Percentiles rank a stretch among this genome's conserved stretches.
Evolutionary conservation across 345 rosid genomes (phyloP).

Genomic region (Chamaenerion angustifolium): DNA sequence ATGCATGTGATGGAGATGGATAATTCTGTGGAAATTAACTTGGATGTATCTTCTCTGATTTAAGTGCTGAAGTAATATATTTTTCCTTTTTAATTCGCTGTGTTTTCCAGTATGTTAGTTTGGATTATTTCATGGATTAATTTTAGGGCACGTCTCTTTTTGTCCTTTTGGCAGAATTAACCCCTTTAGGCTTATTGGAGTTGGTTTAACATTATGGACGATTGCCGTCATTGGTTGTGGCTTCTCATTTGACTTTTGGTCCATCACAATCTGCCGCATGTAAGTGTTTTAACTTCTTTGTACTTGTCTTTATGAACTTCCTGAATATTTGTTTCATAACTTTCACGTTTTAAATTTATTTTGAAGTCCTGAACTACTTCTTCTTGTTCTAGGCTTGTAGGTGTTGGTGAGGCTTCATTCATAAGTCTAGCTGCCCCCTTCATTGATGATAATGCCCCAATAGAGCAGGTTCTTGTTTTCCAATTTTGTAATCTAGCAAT

Average conservation of each 20-base stretch:
- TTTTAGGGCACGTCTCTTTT: neutral
- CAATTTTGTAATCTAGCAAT: neutral
- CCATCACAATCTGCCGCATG: slow-evolving; percentile 77
- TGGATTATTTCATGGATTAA: neutral
- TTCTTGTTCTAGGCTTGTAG: slow-evolving; percentile 58
- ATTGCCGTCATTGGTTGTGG: slow-evolving; percentile 69
- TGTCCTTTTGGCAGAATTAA: slow-evolving; percentile 42
- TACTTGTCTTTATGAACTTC: slow-evolving; percentile 6
- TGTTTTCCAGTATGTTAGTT: neutral
- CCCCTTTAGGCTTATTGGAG: slow-evolving; percentile 91
- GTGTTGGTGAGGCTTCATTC: slow-evolving; percentile 97
- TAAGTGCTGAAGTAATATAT: neutral
- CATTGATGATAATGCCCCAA: slow-evolving; percentile 92
- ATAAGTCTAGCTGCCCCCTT: slow-evolving; percentile 96
- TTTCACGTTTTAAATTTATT: neutral
- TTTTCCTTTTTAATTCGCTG: neutral
- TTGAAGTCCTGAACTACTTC: too few relatives aligned
- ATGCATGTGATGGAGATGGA: neutral
- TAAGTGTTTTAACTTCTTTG: slow-evolving; percentile 18
- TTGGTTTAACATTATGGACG: slow-evolving; percentile 86
- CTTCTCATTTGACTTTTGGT: slow-evolving; percentile 77
- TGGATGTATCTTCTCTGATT: neutral
- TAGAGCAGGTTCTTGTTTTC: slow-evolving; percentile 37
- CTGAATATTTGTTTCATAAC: neutral
- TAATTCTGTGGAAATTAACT: neutral